Conservation (phyloP, 1,284 basidiomycete genomes). For the Cutaneotrichosporon curvatum region DNA sequence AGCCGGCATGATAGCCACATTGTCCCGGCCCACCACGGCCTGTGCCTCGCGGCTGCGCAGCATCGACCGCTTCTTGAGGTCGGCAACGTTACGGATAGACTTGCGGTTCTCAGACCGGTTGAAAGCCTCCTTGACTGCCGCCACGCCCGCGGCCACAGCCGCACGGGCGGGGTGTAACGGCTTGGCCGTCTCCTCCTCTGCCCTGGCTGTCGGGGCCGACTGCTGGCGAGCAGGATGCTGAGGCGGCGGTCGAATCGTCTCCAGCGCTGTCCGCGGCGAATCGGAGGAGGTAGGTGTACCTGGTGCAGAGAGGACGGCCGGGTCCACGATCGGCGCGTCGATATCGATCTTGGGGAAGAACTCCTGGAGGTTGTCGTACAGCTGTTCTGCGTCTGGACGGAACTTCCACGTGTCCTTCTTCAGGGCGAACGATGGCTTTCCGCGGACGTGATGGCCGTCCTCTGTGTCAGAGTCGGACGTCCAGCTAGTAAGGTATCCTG, state of each 20-base stretch:
- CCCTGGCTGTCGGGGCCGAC: background rate
- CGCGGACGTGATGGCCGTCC: background rate
- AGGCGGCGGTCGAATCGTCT: slow-evolving; percentile 11
- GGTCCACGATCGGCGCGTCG: slow-evolving; percentile 88
- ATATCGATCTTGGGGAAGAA: slow-evolving; percentile 97
- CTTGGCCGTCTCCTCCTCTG: background rate
- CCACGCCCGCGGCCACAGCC: slow-evolving; percentile 4
- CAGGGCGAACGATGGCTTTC: background rate
- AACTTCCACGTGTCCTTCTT: slow-evolving; percentile 9
- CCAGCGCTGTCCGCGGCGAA: slow-evolving; percentile 24
- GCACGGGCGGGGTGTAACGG: slow-evolving; percentile 14
- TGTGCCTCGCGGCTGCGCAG: slow-evolving; percentile 5
- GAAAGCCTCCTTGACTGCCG: slow-evolving; percentile 15
- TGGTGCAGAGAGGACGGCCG: slow-evolving; percentile 56
- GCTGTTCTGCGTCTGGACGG: slow-evolving; percentile 85
- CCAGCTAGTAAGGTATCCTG: background rate
- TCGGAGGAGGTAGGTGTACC: slow-evolving; percentile 50
- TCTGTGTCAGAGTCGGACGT: slow-evolving; percentile 3
- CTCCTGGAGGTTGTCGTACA: slow-evolving; percentile 86
- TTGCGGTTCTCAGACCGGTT: slow-evolving; percentile 52
- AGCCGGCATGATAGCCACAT: background rate
- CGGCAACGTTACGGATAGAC: slow-evolving; percentile 84
- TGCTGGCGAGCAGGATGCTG: background rate
- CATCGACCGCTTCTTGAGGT: slow-evolving; percentile 24
- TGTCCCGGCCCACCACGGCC: background rate